Conservation (phyloP, 768 basidiomycete genomes). For the Rhodocollybia butyracea region DNA sequence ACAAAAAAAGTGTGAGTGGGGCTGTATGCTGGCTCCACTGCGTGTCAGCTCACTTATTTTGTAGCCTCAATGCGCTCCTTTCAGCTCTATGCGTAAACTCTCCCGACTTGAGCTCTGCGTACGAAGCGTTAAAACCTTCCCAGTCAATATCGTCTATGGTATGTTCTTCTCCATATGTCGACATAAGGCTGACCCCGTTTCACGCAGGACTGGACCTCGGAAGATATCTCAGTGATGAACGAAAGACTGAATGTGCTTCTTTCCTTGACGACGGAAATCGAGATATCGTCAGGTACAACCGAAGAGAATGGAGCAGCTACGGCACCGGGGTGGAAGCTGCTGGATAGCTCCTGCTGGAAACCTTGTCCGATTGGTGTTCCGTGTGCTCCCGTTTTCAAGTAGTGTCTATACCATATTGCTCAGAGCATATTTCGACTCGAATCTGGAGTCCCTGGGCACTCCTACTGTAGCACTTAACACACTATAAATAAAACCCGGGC, state of each 20-base stretch:
- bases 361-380: conserved; percentile 69
- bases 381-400: neutral
- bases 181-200: conserved; percentile 1
- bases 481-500: no score
- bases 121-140: conserved; percentile 15
- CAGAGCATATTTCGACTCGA: neutral
- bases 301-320: neutral
- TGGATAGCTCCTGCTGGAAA: conserved; percentile 50
- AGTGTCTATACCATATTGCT: neutral
- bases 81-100: conserved; percentile 35
- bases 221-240: conserved; percentile 54
- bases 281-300: neutral
- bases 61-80: conserved; percentile 30
- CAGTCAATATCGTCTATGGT: conserved; percentile 16
- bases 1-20: conserved; percentile 34
- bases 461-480: no score
- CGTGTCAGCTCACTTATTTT: neutral
- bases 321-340: conserved; percentile 52
- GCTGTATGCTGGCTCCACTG: neutral
- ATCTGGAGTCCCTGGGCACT: neutral
- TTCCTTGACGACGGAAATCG: conserved; percentile 12
- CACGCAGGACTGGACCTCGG: conserved; percentile 47
- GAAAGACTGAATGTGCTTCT: conserved; percentile 43
- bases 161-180: conserved; percentile 7
- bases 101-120: conserved; percentile 27